A percentile compares a stretch with the other conserved stretches of the same genome.
phyloP scores from a whole-genome alignment of 2,329 filamentous ascomycete species.

The Penicillium sp. region DNA sequence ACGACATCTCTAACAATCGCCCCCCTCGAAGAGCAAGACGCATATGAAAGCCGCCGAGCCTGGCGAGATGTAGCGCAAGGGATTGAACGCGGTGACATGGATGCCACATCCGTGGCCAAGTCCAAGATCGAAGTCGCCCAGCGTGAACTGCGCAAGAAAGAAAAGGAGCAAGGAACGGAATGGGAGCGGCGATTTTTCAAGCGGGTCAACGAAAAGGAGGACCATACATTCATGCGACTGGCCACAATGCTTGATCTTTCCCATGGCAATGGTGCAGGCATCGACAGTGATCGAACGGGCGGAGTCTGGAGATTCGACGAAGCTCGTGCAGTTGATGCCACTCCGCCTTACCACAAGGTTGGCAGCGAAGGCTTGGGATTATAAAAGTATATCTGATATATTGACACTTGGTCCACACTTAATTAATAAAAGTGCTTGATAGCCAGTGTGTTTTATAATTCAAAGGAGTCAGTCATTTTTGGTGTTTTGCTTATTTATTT shows the following conservation, averaged over 20 bases:
- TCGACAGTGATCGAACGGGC: slow-evolving; percentile 63
- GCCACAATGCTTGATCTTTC: slow-evolving; percentile 38
- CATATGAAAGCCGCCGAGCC: slow-evolving; percentile 80
- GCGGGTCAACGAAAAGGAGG: slow-evolving; percentile 31
- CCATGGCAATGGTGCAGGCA: slow-evolving; percentile 37
- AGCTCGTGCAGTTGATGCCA: slow-evolving; percentile 45
- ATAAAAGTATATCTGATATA: background rate
- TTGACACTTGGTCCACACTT: background rate
- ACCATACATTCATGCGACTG: slow-evolving; percentile 41
- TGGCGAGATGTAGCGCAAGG: slow-evolving; percentile 82
- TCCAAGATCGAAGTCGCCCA: slow-evolving; percentile 86
- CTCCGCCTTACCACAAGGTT: slow-evolving; percentile 40
- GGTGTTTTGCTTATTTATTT: background rate
- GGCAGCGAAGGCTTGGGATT: slow-evolving; percentile 40
- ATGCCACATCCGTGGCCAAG: slow-evolving; percentile 73
- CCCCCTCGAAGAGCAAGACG: slow-evolving; percentile 73
- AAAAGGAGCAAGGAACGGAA: slow-evolving; percentile 66
- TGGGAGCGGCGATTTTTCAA: slow-evolving; percentile 87
- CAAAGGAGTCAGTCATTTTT: background rate
- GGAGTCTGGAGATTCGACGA: slow-evolving; percentile 68
- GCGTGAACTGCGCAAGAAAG: slow-evolving; percentile 68
- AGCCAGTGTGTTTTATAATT: background rate
- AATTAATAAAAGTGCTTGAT: background rate
- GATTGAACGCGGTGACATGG: slow-evolving; percentile 79
- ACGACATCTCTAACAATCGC: slow-evolving; percentile 68